Conservation (phyloP, 225 moss, liverwort and hornwort species). For the Bryum argenteum region DNA sequence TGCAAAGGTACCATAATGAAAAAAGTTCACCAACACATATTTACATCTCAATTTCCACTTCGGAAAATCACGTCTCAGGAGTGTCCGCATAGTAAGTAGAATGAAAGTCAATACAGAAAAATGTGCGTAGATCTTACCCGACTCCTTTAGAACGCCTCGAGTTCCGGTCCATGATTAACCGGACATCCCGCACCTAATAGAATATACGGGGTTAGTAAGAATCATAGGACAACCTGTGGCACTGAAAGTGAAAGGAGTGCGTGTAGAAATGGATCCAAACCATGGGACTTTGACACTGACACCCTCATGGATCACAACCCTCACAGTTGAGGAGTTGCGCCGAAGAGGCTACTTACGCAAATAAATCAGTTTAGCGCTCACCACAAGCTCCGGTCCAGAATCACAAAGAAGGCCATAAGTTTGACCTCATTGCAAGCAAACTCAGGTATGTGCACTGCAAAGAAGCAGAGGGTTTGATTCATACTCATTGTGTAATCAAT, state of each 20-base stretch:
- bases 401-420: slow-evolving; percentile 73
- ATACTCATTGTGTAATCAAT: slow-evolving; percentile 63
- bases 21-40: neutral
- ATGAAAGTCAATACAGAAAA: neutral
- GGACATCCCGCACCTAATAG: slow-evolving; percentile 95
- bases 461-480: slow-evolving; percentile 75
- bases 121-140: slow-evolving; percentile 55
- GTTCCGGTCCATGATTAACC: slow-evolving; percentile 99
- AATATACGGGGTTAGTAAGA: slow-evolving; percentile 9
- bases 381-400: slow-evolving; percentile 72
- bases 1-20: slow-evolving; percentile 40
- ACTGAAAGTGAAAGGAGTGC: slow-evolving; percentile 37
- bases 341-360: slow-evolving; percentile 60
- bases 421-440: slow-evolving; percentile 74
- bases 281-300: slow-evolving; percentile 52
- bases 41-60: neutral
- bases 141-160: slow-evolving; percentile 99
- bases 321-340: slow-evolving; percentile 55
- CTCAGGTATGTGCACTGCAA: slow-evolving; percentile 74
- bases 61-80: neutral
- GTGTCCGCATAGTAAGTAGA: neutral
- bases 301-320: slow-evolving; percentile 53
- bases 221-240: slow-evolving; percentile 16
- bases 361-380: slow-evolving; percentile 64
- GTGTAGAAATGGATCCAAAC: slow-evolving; percentile 54